Base-by-base conservation (phyloP, 2,329 filamentous ascomycete species). In the Colletotrichum cereale region DNA sequence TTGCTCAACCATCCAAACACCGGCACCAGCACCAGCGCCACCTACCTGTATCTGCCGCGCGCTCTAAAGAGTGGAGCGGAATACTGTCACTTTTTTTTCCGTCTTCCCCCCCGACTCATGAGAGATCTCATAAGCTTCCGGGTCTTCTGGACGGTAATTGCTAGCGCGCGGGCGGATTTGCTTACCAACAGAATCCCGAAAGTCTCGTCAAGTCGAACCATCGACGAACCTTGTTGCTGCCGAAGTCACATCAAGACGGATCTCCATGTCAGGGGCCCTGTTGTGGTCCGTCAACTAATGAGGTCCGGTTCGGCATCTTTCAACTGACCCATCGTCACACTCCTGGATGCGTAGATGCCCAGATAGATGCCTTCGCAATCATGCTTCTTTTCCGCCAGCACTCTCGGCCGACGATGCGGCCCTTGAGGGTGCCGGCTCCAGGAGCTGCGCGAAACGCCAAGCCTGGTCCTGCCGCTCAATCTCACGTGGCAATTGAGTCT, bases 401-500 rank as follows among this genome's bases (percentile, higher is more conserved):
- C 44, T 50, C 44, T 18, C 44, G 42, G 58, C 58, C 58, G 31
- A 50, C 16, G n/a, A 26, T 62, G 31, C 58, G 36, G 26, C 21
- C 48, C 5, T 52, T 65, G 8, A 4, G 7, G 21, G 1, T 31
- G 1, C 34, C 14, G 36, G 5, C 34, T 29, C 8, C 52, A 42
- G 12, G 31, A 53, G 12, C 36, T 26, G 48, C 24, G n/a, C n/a
- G 16, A 16, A n/a, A 26, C 40, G 52, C 52, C 61, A 68, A 62
- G 57, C 50, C n/a, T n/a, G 26, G 58, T 53, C 68, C 52, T 50
- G 42, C 10, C 57, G 57, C 50, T 52, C 42, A 53, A 62, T 52
- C 34, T 65, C 47, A 31, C 64, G 36, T 61, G 67, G 64, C 38
- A n/a, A n/a, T 38, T 44, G 16, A 40, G n/a, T n/a, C 38, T 62